Base-by-base conservation (phyloP, 768 basidiomycete genomes). In the Calocera cornea region DNA sequence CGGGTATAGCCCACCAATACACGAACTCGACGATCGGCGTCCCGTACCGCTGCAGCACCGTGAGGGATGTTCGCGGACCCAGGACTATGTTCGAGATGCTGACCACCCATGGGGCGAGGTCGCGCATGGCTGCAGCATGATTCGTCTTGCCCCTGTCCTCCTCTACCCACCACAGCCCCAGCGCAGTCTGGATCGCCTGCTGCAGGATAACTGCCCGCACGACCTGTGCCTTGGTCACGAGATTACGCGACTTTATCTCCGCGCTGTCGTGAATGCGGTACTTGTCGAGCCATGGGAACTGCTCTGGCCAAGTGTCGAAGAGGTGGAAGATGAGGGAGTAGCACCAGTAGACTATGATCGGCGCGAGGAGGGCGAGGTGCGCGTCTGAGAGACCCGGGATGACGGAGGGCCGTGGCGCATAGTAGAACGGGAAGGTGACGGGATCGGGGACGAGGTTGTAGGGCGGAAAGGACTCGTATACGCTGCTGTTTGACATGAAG, bases 1-100 rank as follows among this genome's bases (percentile, higher is more conserved):
- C 71, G 0, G 97, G 97, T 2, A 94, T 85, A 2, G 80, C 86
- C 92, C 94, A 99, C 95, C 95, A 99, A 76, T 98, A 99, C 19
- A 86, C 71, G 74, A 83, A 83, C 74, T 87, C 83, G 17, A 87
- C 81, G 17, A 86, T 71, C 1, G 22, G 68, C 7, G 76, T 76
- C 1, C 78, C 84, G 68, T 75, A 72, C 17, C 34, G 68, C 33
- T 74, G 71, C 71, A 83, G 72, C n/a, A 82, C 33, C 29, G 74
- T 70, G 67, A 75, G 73, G 0, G 76, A 81, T 0, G 74, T 72
- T 41, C 79, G 72, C 63, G 79, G 75, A 19, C 86, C 85, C 5
- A 86, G 67, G 1, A 79, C 41, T 65, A 77, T 71, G 41, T 76
- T 68, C 1, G 81, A 71, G 0, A 80, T 72, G 64, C 77, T 76